Evolutionary conservation across 306 rosid species (phyloP).

Genomic region (Rosa chinensis): DNA sequence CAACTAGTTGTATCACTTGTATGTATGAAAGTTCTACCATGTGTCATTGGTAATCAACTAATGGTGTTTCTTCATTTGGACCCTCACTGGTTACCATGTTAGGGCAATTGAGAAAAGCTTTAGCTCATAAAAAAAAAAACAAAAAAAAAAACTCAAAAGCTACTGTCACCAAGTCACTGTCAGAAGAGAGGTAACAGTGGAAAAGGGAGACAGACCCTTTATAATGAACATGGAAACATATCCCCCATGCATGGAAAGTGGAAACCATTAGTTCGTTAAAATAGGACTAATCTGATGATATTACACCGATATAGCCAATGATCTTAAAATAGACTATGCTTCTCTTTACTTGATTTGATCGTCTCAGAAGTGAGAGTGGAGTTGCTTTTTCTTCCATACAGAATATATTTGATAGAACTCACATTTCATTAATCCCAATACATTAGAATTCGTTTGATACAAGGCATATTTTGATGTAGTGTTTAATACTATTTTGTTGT

Average conservation of each 20-base stretch:
- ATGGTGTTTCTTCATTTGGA: constrained; percentile 25
- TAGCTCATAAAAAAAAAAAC: background rate
- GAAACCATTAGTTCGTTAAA: constrained; percentile 4
- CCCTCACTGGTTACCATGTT: constrained; percentile 16
- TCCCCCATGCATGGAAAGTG: constrained; percentile 22
- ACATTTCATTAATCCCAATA: background rate
- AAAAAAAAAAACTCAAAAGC: background rate
- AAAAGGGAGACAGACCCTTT: constrained; percentile 21
- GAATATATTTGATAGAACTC: background rate
- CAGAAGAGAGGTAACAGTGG: background rate
- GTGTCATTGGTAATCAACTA: background rate
- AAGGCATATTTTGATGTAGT: no score
- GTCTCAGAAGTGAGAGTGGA: background rate
- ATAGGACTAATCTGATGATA: background rate
- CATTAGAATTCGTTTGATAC: no score
- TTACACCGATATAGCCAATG: background rate
- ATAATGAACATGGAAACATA: constrained; percentile 30
- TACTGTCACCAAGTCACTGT: constrained; percentile 21
- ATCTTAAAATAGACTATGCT: background rate
- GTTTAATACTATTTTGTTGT: no score
- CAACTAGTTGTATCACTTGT: background rate
- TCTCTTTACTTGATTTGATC: background rate
- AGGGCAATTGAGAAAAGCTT: constrained; percentile 17
- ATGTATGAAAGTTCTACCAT: background rate
- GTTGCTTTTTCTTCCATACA: constrained; percentile 4